Conservation (phyloP, 2,329 filamentous ascomycete genomes). For the Talaromyces sp. region DNA sequence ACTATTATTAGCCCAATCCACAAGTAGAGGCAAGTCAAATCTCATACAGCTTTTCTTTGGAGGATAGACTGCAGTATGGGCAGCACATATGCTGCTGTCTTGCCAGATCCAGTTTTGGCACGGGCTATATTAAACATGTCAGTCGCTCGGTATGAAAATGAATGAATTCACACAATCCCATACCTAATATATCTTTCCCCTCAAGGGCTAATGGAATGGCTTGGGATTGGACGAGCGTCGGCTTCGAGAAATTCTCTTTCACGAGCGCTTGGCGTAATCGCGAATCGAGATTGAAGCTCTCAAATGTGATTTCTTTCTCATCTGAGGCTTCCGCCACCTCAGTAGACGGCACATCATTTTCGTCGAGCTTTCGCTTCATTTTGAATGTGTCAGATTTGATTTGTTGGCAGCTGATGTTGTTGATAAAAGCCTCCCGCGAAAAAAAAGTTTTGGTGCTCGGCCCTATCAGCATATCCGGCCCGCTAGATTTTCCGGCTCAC, state of each 20-base stretch:
- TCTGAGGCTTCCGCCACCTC: conserved; percentile 24
- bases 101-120: conserved; percentile 91
- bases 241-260: conserved; percentile 75
- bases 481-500: conserved; percentile 12
- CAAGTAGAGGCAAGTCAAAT: not conserved
- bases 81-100: conserved; percentile 92
- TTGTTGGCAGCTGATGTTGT: not conserved
- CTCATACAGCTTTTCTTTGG: conserved; percentile 64
- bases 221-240: conserved; percentile 82
- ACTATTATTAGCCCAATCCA: not conserved
- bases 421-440: conserved; percentile 10
- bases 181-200: conserved; percentile 76
- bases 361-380: conserved; percentile 50
- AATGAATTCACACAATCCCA: conserved; percentile 1
- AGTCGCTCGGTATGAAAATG: conserved; percentile 4
- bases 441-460: conserved; percentile 8
- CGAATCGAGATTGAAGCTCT: conserved; percentile 73
- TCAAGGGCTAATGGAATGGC: conserved; percentile 84
- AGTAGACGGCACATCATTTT: conserved; percentile 42
- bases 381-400: not conserved
- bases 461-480: conserved; percentile 5
- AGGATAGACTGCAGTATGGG: conserved; percentile 83
- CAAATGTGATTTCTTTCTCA: conserved; percentile 56
- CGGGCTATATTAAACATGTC: conserved; percentile 53
- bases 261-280: conserved; percentile 81